A percentile compares a stretch with the other conserved stretches of the same genome.
Conservation (phyloP, 208 protist genomes). For the Acanthamoeba polyphaga region DNA sequence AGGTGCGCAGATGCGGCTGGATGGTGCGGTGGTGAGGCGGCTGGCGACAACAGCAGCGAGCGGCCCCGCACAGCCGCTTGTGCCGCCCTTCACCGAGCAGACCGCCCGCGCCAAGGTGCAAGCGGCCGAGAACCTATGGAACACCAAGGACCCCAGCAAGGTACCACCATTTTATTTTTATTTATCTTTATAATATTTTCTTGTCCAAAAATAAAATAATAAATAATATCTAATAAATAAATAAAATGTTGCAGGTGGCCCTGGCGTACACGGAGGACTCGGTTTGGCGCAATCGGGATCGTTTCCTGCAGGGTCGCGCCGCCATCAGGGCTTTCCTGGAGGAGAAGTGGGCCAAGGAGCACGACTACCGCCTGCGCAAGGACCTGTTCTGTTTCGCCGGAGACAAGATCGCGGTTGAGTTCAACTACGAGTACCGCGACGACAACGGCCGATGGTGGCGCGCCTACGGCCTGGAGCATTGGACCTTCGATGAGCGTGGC, state of each 20-base stretch:
- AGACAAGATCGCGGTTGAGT: slow-evolving; percentile 86
- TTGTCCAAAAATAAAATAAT: too few relatives aligned
- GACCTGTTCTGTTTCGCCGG: slow-evolving; percentile 82
- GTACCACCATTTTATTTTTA: background rate
- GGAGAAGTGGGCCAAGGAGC: slow-evolving; percentile 85
- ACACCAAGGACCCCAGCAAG: slow-evolving; percentile 78
- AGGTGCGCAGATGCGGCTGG: too few relatives aligned
- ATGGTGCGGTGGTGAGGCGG: background rate
- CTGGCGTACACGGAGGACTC: slow-evolving; percentile 85
- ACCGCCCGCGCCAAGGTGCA: slow-evolving; percentile 83
- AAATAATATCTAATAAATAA: background rate
- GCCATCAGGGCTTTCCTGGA: slow-evolving; percentile 83
- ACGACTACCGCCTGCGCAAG: slow-evolving; percentile 86
- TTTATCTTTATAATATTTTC: too few relatives aligned
- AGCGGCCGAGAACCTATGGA: slow-evolving; percentile 87
- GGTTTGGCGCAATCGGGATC: slow-evolving; percentile 86
- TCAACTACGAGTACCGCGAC: slow-evolving; percentile 86
- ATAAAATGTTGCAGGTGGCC: background rate
- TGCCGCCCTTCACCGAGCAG: slow-evolving; percentile 85
- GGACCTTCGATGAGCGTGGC: slow-evolving; percentile 83
- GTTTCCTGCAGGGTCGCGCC: slow-evolving; percentile 83
- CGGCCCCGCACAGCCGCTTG: slow-evolving; percentile 37
- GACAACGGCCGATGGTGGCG: slow-evolving; percentile 78
- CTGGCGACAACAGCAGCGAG: background rate
- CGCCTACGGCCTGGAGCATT: slow-evolving; percentile 89